Conservation (phyloP, 345 rosid genomes). For the Rhodomyrtus tomentosa region DNA sequence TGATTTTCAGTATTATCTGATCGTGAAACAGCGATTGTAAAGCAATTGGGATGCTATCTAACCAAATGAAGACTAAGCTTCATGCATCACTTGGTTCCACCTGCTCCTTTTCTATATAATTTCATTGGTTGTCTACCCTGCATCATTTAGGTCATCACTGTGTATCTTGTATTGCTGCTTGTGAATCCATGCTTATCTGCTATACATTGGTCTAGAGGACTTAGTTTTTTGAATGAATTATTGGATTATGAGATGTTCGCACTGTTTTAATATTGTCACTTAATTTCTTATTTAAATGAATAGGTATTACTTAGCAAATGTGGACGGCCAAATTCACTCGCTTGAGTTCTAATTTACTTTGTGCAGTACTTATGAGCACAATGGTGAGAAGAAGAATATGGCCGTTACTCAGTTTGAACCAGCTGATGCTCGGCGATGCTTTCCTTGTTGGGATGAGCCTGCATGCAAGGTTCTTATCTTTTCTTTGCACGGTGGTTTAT, state of each 20-base stretch:
- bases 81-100: not conserved
- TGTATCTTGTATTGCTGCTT: not conserved
- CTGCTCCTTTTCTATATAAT: not conserved
- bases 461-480: conserved; percentile 62
- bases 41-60: not conserved
- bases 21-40: not conserved
- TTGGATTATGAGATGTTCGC: not conserved
- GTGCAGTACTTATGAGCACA: conserved; percentile 53
- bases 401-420: conserved; percentile 98
- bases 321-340: not conserved
- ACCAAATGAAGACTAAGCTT: not conserved
- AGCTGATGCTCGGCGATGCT: conserved; percentile 88
- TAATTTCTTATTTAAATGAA: not conserved
- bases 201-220: not conserved
- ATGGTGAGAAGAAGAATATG: conserved; percentile 95
- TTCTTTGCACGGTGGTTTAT: not conserved
- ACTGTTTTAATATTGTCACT: not conserved
- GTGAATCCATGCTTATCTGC: not conserved
- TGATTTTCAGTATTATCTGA: not conserved
- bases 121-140: not conserved
- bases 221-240: not conserved
- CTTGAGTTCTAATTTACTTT: not conserved
- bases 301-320: not conserved
- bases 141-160: not conserved
- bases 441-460: conserved; percentile 99